Evolutionary conservation across 331 rosid species (phyloP), one percentile per base, ranked within the genome.

Genomic region (Telfairia occidentalis): DNA sequence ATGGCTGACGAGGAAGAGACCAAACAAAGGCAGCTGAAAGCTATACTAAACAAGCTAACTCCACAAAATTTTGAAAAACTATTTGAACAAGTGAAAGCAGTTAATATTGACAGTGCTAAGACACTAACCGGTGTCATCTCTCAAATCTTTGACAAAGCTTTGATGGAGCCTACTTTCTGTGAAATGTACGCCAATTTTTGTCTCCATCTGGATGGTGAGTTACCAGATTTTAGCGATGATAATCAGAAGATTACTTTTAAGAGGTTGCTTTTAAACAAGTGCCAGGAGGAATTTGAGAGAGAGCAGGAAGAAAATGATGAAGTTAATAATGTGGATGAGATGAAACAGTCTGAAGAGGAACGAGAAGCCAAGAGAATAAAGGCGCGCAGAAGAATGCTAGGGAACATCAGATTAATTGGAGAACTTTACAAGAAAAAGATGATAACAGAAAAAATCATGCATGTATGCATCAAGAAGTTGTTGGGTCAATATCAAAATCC

Each of bases 181-280:
- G 98, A 94, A 84, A 91, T 94, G 98, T 94, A 94, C 63, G 98
- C 98, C 59, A 80, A 89, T 61, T 93, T 93, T 84, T 93, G 98
- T 80, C 80, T 6, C 6, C 85, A 87, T 84, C 88, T 93, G 59
- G 87, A 97, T 53, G 64, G 82, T 18, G 98, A 82, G 82, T 79
- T 93, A 72, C 98, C 95, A 38, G 92, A 91, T 83, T 84, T 93
- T 40, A 82, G 86, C 40, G 91, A 88, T 76, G 92, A 85, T 81
- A 84, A 87, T 67, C 94, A 88, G 78, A 93, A 88, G 86, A 84
- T 93, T 75, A 91, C 95, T 45, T 91, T 93, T 35, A 93, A 85
- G 85, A 89, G 97, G 74, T 83, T 93, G 79, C 84, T 93, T 37
- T 82, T 93, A 35, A 93, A 93, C 73, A 93, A 91, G 84, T 93